Evolutionary conservation across 2,329 filamentous ascomycete genomes (phyloP).

Genomic region (Phialophora macrospora): DNA sequence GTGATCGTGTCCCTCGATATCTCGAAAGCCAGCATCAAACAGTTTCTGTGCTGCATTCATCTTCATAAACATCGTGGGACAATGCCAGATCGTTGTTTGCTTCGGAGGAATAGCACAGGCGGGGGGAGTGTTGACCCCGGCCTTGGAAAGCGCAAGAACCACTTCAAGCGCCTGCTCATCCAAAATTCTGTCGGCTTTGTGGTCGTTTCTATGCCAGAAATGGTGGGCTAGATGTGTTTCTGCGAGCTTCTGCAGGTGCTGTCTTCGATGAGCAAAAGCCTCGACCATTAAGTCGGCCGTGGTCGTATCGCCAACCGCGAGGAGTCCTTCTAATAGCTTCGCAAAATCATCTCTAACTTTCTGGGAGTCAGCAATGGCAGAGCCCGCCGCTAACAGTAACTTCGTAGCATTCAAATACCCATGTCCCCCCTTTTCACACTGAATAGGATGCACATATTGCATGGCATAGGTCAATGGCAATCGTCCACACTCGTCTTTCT

Average conservation of each 20-base stretch:
- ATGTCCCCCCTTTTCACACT: no score
- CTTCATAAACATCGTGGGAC: accelerated
- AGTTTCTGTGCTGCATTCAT: background rate
- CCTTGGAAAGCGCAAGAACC: background rate
- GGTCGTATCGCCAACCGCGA: background rate
- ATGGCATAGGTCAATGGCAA: conserved; percentile 1
- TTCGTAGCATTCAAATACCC: background rate
- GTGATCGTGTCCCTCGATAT: background rate
- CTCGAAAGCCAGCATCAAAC: conserved; percentile 6
- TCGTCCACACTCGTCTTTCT: background rate
- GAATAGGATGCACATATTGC: no score
- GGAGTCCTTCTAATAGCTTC: background rate
- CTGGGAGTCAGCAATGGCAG: background rate
- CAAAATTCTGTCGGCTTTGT: background rate
- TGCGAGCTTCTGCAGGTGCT: conserved; percentile 9
- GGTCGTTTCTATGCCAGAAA: background rate
- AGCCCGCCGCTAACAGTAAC: conserved; percentile 5
- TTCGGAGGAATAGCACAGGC: background rate
- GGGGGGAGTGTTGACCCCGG: background rate
- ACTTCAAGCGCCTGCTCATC: conserved; percentile 10
- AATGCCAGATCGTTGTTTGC: conserved; percentile 12
- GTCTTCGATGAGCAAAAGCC: conserved; percentile 7
- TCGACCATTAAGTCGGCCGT: background rate
- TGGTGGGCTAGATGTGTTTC: background rate
- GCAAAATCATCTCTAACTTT: background rate